Percentiles rank a stretch among this genome's conserved stretches.
phyloP scores from a whole-genome alignment of 2,329 filamentous ascomycete species.

The Fusarium beomiforme region DNA sequence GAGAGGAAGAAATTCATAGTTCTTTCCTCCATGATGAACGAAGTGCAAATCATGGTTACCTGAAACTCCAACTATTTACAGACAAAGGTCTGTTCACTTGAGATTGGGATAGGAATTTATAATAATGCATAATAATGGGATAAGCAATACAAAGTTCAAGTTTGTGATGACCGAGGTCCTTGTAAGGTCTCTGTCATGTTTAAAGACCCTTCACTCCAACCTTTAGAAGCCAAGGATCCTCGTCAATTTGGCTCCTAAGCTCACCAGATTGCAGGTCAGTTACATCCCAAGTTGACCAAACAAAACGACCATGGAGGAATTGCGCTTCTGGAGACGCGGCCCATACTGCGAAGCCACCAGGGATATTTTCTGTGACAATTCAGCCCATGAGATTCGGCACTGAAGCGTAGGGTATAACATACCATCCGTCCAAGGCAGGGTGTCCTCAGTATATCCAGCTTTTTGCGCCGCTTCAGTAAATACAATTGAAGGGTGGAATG shows the following conservation, averaged over 20 bases:
- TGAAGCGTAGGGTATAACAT: background rate
- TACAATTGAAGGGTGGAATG: constrained; percentile 53
- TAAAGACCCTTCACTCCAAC: constrained; percentile 39
- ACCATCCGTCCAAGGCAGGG: constrained; percentile 37
- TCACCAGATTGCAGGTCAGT: constrained; percentile 50
- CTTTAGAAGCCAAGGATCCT: constrained; percentile 35
- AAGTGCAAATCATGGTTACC: too few species aligned
- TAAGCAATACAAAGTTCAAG: background rate
- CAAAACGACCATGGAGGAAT: constrained; percentile 58
- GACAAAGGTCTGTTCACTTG: too few species aligned
- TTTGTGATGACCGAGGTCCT: too few species aligned
- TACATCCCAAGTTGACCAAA: constrained; percentile 63
- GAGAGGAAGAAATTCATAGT: too few species aligned
- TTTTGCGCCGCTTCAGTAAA: constrained; percentile 45
- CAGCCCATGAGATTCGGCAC: background rate
- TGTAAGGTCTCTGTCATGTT: accelerated
- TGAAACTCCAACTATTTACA: too few species aligned
- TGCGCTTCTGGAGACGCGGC: constrained; percentile 50
- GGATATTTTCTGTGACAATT: constrained; percentile 46
- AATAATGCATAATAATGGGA: background rate
- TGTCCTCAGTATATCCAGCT: constrained; percentile 35
- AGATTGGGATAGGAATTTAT: too few species aligned
- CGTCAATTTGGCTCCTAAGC: constrained; percentile 12
- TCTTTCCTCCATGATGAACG: too few species aligned
- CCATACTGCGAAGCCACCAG: constrained; percentile 57